phyloP scores from a whole-genome alignment of 208 protist genomes.

The Trypanosoma caninum region DNA sequence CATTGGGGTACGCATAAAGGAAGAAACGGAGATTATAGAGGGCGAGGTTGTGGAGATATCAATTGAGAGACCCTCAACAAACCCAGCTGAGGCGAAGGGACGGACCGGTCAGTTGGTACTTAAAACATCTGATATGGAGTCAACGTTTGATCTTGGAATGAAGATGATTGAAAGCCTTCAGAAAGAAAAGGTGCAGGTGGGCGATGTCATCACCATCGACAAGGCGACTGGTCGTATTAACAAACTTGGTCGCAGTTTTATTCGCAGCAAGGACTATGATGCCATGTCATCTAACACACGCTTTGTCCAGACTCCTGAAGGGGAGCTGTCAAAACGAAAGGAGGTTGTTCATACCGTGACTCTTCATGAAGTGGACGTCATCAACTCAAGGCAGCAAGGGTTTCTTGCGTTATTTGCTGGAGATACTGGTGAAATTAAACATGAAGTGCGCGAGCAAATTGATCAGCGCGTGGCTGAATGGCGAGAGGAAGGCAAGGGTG shows the following conservation, averaged over 20 bases:
- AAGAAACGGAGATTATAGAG: constrained; percentile 99
- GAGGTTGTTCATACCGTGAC: constrained; percentile 99
- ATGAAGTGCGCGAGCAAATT: constrained; percentile 99
- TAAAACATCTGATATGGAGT: constrained; percentile 99
- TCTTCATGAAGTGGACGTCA: constrained; percentile 99
- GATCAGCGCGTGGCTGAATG: constrained; percentile 99
- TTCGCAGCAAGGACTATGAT: constrained; percentile 96
- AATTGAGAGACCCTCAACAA: constrained; percentile 96
- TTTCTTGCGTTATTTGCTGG: constrained; percentile 99
- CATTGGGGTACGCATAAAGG: constrained; percentile 99
- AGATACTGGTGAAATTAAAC: constrained; percentile 99
- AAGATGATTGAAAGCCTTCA: constrained; percentile 99
- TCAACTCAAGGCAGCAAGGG: constrained; percentile 99
- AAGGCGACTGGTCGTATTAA: constrained; percentile 98
- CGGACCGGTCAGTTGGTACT: constrained; percentile 99
- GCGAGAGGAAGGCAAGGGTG: constrained; percentile 99
- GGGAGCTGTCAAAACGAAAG: constrained; percentile 99
- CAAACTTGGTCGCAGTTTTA: constrained; percentile 98
- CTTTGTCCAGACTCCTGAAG: constrained; percentile 98
- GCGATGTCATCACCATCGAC: constrained; percentile 99
- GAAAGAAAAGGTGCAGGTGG: constrained; percentile 98
- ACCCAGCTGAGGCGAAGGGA: constrained; percentile 80
- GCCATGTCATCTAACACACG: constrained; percentile 91
- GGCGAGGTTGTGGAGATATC: constrained; percentile 99
- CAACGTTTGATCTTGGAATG: constrained; percentile 99